Evolutionary conservation across 2,329 filamentous ascomycete species (phyloP).

Genomic region (Colletotrichum tamarilloi): DNA sequence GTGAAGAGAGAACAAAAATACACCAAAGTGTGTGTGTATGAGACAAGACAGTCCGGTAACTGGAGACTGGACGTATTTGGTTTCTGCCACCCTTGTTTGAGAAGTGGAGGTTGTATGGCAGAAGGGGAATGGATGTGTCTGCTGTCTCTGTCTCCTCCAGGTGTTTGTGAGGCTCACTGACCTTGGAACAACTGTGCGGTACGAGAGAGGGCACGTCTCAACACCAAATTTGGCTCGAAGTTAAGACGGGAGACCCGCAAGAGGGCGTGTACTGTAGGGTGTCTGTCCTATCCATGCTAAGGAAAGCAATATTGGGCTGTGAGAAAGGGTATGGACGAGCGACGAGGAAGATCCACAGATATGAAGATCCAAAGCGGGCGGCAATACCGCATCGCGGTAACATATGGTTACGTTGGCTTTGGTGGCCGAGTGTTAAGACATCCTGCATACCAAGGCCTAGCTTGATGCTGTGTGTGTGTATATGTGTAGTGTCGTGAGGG

Average conservation of each 20-base stretch:
- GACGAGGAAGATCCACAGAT: slow-evolving; percentile 4
- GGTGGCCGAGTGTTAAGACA: not conserved
- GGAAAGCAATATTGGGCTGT: not conserved
- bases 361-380: slow-evolving; percentile 4
- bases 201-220: slow-evolving; percentile 5
- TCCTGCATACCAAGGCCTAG: not conserved
- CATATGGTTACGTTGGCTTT: slow-evolving; percentile 5
- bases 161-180: slow-evolving; percentile 7
- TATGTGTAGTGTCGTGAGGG: not conserved
- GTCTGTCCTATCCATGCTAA: not conserved
- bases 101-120: not conserved
- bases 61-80: slow-evolving; percentile 18
- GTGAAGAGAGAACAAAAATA: slow-evolving; percentile 2
- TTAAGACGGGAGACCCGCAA: slow-evolving; percentile 25
- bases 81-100: slow-evolving; percentile 29
- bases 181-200: slow-evolving; percentile 23
- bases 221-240: slow-evolving; percentile 15
- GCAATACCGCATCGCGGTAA: slow-evolving; percentile 16
- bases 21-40: slow-evolving; percentile 28
- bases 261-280: not conserved
- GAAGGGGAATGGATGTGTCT: slow-evolving; percentile 3
- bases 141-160: not conserved
- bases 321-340: not conserved
- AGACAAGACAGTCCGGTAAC: slow-evolving; percentile 28
- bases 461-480: not conserved